Evolutionary conservation across 2,329 filamentous ascomycete species (phyloP).

Genomic region (Aspergillus alliaceus): DNA sequence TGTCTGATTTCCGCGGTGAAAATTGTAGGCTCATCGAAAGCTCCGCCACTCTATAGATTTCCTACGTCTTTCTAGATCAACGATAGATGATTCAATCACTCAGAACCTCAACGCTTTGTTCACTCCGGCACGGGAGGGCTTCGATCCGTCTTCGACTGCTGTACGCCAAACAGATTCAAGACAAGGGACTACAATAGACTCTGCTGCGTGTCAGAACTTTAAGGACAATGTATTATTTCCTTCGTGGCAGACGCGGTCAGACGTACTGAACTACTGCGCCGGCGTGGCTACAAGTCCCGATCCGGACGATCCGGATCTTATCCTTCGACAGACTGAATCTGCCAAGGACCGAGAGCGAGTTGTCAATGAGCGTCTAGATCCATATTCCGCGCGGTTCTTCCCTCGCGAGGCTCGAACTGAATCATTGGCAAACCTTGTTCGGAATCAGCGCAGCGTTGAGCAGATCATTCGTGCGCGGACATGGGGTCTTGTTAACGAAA

Average conservation of each 20-base stretch:
- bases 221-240: conserved; percentile 79
- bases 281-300: conserved; percentile 84
- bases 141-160: conserved; percentile 77
- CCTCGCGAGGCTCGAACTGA: conserved; percentile 73
- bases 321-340: conserved; percentile 68
- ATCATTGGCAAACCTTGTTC: conserved; percentile 68
- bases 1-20: not conserved
- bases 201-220: conserved; percentile 67
- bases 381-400: conserved; percentile 86
- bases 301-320: conserved; percentile 77
- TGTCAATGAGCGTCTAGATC: conserved; percentile 86
- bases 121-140: conserved; percentile 69
- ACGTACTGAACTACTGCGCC: conserved; percentile 86
- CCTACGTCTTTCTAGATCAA: conserved; percentile 76
- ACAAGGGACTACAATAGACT: conserved; percentile 56
- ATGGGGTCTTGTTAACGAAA: conserved; percentile 74
- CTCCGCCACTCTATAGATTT: conserved; percentile 64
- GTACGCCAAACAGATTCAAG: conserved; percentile 56
- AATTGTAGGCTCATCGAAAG: conserved; percentile 8
- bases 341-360: conserved; percentile 69
- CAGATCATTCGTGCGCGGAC: conserved; percentile 76
- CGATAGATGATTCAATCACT: conserved; percentile 89
- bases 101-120: conserved; percentile 90
- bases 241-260: conserved; percentile 78
- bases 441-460: conserved; percentile 71